phyloP scores from a whole-genome alignment of 2,329 filamentous ascomycete species.

The Sclerotiophoma versabilis region DNA sequence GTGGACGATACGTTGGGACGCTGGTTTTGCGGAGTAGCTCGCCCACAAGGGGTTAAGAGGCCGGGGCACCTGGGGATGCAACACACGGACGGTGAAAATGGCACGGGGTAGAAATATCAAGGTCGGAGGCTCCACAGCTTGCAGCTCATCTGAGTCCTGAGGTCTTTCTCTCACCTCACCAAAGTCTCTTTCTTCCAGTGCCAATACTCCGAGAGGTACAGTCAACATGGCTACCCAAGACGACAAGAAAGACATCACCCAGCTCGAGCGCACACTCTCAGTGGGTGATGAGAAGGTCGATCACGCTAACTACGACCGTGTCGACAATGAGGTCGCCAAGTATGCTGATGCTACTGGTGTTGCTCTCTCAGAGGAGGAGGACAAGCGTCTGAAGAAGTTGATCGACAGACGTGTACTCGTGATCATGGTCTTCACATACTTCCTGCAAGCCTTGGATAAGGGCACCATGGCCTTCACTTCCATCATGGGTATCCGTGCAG shows the following conservation, averaged over 20 bases:
- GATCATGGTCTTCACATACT: conserved; percentile 77
- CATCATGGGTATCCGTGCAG: conserved; percentile 66
- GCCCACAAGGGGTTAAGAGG: conserved; percentile 29
- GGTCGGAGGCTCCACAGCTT: conserved; percentile 22
- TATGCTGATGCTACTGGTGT: conserved; percentile 65
- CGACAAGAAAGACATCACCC: conserved; percentile 46
- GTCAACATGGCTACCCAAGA: conserved; percentile 32
- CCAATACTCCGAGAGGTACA: conserved; percentile 17
- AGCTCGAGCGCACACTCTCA: conserved; percentile 60
- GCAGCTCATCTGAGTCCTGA: conserved; percentile 27
- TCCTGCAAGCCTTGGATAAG: conserved; percentile 72
- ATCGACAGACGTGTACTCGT: conserved; percentile 73
- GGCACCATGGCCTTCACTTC: conserved; percentile 69
- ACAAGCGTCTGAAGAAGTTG: conserved; percentile 65
- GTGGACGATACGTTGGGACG: conserved; percentile 20
- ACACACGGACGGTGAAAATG: conserved; percentile 26
- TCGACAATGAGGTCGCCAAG: conserved; percentile 75
- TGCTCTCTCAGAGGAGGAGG: conserved; percentile 66
- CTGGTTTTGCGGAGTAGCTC: conserved; percentile 31
- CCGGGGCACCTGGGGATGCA: conserved; percentile 27
- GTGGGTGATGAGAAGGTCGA: conserved; percentile 57
- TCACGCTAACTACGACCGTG: conserved; percentile 63
- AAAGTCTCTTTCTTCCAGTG: conserved; percentile 18
- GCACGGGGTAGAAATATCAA: conserved; percentile 35
- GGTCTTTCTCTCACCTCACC: conserved; percentile 17